Percentiles rank a stretch among this genome's conserved stretches.
phyloP scores from a whole-genome alignment of 2,329 filamentous ascomycete genomes.

The Ophiostoma montium region DNA sequence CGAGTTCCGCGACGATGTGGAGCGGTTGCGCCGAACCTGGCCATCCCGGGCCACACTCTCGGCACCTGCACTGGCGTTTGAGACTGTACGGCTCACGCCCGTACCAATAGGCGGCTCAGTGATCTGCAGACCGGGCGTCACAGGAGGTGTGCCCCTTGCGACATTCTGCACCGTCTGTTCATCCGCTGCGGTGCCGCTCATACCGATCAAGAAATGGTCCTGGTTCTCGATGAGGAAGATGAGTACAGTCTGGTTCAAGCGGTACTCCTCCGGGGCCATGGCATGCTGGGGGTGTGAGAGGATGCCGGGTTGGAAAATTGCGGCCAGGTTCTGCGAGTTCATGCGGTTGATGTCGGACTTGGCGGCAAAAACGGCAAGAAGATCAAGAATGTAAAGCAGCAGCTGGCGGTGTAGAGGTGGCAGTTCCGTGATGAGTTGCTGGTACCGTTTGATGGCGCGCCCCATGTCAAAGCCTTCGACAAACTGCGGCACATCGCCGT shows the following conservation, averaged over 20 bases:
- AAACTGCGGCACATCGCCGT: slow-evolving; percentile 54
- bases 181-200: slow-evolving; percentile 97
- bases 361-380: slow-evolving; percentile 90
- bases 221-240: slow-evolving; percentile 98
- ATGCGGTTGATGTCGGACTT: slow-evolving; percentile 96
- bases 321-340: slow-evolving; percentile 83
- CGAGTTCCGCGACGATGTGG: slow-evolving; percentile 80
- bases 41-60: slow-evolving; percentile 75
- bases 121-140: slow-evolving; percentile 24
- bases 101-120: slow-evolving; percentile 32
- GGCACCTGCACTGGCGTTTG: slow-evolving; percentile 76
- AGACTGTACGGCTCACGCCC: slow-evolving; percentile 59
- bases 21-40: slow-evolving; percentile 72
- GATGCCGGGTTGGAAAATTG: slow-evolving; percentile 95
- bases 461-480: slow-evolving; percentile 60
- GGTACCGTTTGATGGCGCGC: slow-evolving; percentile 68
- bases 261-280: slow-evolving; percentile 90
- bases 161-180: slow-evolving; percentile 55
- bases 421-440: slow-evolving; percentile 80
- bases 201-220: slow-evolving; percentile 94
- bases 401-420: slow-evolving; percentile 88
- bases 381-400: slow-evolving; percentile 85
- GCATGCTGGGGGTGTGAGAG: slow-evolving; percentile 87
- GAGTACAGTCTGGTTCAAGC: slow-evolving; percentile 87
- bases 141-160: slow-evolving; percentile 52